Percentiles rank a stretch among this genome's conserved stretches.
phyloP scores from a whole-genome alignment of 2,329 filamentous ascomycete species.

The Arthrobotrys sphaeroides region DNA sequence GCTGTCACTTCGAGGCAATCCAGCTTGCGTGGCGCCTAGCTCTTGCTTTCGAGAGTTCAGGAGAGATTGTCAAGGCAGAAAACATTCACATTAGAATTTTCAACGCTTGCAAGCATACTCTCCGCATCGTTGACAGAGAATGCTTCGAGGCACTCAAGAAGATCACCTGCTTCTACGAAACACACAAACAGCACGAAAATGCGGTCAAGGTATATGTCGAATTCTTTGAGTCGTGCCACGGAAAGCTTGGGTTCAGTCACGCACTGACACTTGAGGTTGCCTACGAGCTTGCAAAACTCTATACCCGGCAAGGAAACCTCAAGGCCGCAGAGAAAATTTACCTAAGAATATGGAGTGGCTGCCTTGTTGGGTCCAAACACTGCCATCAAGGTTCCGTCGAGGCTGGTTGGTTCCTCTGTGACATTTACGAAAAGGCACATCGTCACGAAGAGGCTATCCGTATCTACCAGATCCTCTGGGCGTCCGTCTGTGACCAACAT shows the following conservation, averaged over 20 bases:
- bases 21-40: slow-evolving; percentile 32
- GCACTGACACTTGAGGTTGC: slow-evolving; percentile 3
- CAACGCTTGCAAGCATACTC: slow-evolving; percentile 11
- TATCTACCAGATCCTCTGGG: slow-evolving; percentile 18
- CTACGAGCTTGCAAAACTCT: slow-evolving; percentile 21
- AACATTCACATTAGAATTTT: slow-evolving; percentile 16
- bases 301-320: not conserved
- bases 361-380: slow-evolving; percentile 4
- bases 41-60: slow-evolving; percentile 18
- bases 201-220: slow-evolving; percentile 13
- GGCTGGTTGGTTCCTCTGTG: slow-evolving; percentile 32
- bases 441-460: slow-evolving; percentile 22
- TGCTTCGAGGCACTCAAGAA: slow-evolving; percentile 27
- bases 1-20: slow-evolving; percentile 15
- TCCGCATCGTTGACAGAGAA: slow-evolving; percentile 11
- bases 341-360: slow-evolving; percentile 19
- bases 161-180: slow-evolving; percentile 11
- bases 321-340: slow-evolving; percentile 24
- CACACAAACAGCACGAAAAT: slow-evolving; percentile 1
- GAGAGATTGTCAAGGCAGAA: slow-evolving; percentile 15
- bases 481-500: slow-evolving; percentile 12
- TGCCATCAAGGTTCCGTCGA: slow-evolving; percentile 25
- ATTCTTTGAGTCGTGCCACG: slow-evolving; percentile 12
- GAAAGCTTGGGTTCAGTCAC: slow-evolving; percentile 8
- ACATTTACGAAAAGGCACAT: slow-evolving; percentile 11